Base-by-base conservation (phyloP, 169 alveolate species). In the Toxoplasma gondii region DNA sequence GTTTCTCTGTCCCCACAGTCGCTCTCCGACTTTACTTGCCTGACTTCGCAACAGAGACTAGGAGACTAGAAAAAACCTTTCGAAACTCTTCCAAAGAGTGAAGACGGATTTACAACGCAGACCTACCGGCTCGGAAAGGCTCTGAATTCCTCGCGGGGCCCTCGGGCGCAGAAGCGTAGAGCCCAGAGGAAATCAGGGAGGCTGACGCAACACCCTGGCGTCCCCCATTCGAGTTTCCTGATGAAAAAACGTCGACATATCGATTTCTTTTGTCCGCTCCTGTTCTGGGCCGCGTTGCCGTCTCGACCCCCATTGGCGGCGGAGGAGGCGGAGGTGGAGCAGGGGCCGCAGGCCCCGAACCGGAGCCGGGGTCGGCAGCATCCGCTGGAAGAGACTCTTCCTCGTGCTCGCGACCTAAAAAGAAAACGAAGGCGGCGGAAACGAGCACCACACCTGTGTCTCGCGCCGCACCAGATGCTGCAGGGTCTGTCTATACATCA, bases 311-410 rank as follows among this genome's bases (percentile, higher is more conserved):
- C 0, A 67, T 34, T 7, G 90, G 90, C 4, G 90, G 67, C 38
- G 90, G 67, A 22, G 36, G 67, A 82, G 90, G 36, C 53, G 88
- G 88, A 10, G 64, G 67, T n/a, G 90, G 90, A 22, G 90, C 17
- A 5, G 53, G 10, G 24, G 64, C 53, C 9, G 67, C 17, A 82
- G 19, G 10, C 17, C 67, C 90, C 1, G 90, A 64, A 7, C 39
- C 44, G 12, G 84, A 36, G 36, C 39, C 64, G 1, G 90, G 58
- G 90, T 5, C 90, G 53, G 90, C n/a, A 0, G 67, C 67, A 22
- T 22, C 53, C 1, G 84, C 84, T n/a, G 84, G 43, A 19, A 74
- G 45, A 41, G 90, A 36, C 24, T 78, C 86, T n/a, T 78, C 86
- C 86, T 78, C 86, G 86, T 41, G 90, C 24, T 82, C 90, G 17